phyloP scores from a whole-genome alignment of 129 eudicot species.

The Glebionis coronaria region DNA sequence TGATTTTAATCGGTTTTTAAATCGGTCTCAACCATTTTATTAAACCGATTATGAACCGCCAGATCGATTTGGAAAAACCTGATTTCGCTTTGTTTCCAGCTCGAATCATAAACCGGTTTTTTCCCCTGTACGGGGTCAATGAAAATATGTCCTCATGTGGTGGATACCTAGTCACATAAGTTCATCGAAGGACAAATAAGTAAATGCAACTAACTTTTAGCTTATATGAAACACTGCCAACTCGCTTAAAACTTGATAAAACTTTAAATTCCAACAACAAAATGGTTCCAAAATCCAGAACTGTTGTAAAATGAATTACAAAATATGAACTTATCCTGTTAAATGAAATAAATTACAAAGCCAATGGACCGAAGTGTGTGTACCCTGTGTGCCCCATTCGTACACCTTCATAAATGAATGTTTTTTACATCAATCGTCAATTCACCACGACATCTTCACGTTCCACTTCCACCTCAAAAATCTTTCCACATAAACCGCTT shows the following conservation, averaged over 20 bases:
- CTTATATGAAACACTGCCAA: neutral
- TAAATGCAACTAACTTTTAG: neutral
- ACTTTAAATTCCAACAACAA: neutral
- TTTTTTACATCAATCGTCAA: constrained; percentile 22
- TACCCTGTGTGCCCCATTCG: constrained; percentile 10
- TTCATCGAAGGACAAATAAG: neutral
- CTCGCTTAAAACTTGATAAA: neutral
- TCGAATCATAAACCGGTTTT: too few relatives aligned
- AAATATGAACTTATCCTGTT: constrained; percentile 12
- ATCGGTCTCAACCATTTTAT: too few relatives aligned
- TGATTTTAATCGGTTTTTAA: too few relatives aligned
- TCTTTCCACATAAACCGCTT: constrained; percentile 9
- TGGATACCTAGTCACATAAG: neutral
- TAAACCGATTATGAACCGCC: too few relatives aligned
- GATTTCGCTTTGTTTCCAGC: too few relatives aligned
- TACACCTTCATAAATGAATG: constrained; percentile 24
- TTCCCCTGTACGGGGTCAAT: too few relatives aligned
- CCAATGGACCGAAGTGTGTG: constrained; percentile 11
- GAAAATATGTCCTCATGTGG: neutral
- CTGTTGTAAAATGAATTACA: constrained; percentile 7
- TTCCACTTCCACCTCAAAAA: constrained; percentile 8
- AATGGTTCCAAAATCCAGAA: constrained; percentile 11
- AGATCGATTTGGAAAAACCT: too few relatives aligned
- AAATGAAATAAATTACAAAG: constrained; percentile 27
- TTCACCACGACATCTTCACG: neutral